Evolutionary conservation across 2,329 filamentous ascomycete genomes (phyloP).

Genomic region (Colletotrichum shisoi): DNA sequence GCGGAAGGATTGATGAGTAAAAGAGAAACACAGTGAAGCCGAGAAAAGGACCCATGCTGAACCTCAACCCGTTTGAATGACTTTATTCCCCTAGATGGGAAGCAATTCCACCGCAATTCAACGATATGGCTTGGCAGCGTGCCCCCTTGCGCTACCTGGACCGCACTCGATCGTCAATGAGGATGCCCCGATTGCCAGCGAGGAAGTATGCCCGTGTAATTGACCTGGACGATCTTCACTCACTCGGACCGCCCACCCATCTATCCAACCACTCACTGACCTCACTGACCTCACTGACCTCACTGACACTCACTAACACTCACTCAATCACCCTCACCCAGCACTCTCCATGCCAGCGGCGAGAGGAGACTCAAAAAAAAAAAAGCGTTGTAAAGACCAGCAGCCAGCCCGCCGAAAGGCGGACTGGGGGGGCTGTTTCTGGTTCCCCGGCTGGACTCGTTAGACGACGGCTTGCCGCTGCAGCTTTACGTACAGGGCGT

Average conservation of each 20-base stretch:
- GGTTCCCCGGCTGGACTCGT: background rate
- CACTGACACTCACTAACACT: no score
- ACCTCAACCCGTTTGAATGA: slow-evolving; percentile 1
- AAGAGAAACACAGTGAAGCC: background rate
- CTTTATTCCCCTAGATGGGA: slow-evolving; percentile 1
- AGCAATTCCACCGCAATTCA: slow-evolving; percentile 8
- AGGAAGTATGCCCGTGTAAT: background rate
- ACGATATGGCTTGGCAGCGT: slow-evolving; percentile 29
- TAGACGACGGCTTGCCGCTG: slow-evolving; percentile 19
- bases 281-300: no score
- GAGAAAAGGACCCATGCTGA: slow-evolving; percentile 1
- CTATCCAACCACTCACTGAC: no score
- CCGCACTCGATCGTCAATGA: slow-evolving; percentile 5
- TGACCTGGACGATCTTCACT: background rate
- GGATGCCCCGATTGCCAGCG: background rate
- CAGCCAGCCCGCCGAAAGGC: background rate
- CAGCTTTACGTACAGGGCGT: slow-evolving; percentile 33
- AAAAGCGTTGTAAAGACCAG: background rate
- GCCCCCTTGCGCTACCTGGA: slow-evolving; percentile 7
- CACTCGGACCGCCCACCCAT: background rate
- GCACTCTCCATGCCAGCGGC: background rate
- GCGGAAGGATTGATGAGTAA: background rate
- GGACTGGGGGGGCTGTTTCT: background rate
- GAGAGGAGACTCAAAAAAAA: background rate
- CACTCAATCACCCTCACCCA: no score